Percentiles rank a stretch among this genome's conserved stretches.
These are phyloP conservation scores for Novymonas esmeraldas DNA, from an alignment of 208 protist species.

Conservation along the genomic window DNA sequence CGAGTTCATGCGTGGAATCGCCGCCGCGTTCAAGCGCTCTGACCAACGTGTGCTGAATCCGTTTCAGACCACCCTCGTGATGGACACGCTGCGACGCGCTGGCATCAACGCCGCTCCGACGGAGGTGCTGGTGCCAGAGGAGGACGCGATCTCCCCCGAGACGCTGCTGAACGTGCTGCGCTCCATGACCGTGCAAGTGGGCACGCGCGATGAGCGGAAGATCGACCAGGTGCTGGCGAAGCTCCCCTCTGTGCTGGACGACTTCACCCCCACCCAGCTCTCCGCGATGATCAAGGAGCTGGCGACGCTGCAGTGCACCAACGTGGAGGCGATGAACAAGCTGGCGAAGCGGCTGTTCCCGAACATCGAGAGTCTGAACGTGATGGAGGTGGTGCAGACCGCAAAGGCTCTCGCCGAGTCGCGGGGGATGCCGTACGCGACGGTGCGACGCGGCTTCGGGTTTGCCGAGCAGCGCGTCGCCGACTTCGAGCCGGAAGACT, in stretches of 20 bases:
- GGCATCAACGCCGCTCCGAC: constrained; percentile 61
- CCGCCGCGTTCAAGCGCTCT: constrained; percentile 64
- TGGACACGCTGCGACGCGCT: constrained; percentile 74
- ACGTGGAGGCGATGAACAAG: constrained; percentile 60
- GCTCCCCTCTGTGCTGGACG: constrained; percentile 65
- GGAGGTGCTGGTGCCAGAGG: constrained; percentile 70
- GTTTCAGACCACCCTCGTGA: constrained; percentile 78
- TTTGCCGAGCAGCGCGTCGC: constrained; percentile 47
- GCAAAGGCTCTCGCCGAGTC: constrained; percentile 44
- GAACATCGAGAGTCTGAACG: constrained; percentile 54
- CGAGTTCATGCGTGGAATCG: constrained; percentile 86
- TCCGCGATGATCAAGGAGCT: constrained; percentile 65
- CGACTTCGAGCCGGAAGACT: constrained; percentile 85
- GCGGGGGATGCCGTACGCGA: constrained; percentile 58
- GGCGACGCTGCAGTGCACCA: constrained; percentile 55
- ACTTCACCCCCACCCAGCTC: constrained; percentile 76
- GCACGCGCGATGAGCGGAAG: constrained; percentile 78
- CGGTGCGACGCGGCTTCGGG: constrained; percentile 47
- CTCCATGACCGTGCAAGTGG: constrained; percentile 68
- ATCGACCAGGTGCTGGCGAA: constrained; percentile 58
- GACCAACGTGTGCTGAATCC: constrained; percentile 84
- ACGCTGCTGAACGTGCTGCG: constrained; percentile 72
- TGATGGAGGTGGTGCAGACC: constrained; percentile 63
- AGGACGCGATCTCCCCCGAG: constrained; percentile 80
- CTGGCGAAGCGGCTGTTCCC: constrained; percentile 62